Evolutionary conservation across 768 basidiomycete species (phyloP).

Genomic region (Leccinum fibrillosum): DNA sequence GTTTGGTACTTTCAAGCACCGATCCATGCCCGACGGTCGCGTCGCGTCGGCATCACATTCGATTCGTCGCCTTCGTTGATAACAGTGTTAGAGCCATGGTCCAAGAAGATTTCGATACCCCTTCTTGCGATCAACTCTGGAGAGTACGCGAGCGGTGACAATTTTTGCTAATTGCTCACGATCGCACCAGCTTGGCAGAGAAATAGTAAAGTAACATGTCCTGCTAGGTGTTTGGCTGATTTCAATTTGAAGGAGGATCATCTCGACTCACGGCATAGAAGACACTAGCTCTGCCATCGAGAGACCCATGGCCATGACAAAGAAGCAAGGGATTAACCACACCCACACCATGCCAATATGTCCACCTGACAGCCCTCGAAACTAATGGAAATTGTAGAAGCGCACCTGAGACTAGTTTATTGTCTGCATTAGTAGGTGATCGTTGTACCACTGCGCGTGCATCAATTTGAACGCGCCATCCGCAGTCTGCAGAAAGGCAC

Average conservation of each 20-base stretch:
- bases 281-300: constrained; percentile 72
- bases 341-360: constrained; percentile 77
- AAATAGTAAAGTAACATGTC: too few relatives aligned
- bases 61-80: constrained; percentile 7
- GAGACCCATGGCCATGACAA: constrained; percentile 55
- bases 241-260: too few relatives aligned
- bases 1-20: constrained; percentile 27
- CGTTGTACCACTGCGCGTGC: too few relatives aligned
- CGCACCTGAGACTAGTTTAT: too few relatives aligned
- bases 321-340: constrained; percentile 68
- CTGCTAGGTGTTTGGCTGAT: too few relatives aligned
- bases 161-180: constrained; percentile 33
- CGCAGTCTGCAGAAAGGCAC: too few relatives aligned
- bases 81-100: constrained; percentile 29
- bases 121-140: constrained; percentile 41
- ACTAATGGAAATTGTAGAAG: too few relatives aligned
- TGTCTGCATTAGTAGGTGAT: too few relatives aligned
- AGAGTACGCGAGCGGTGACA: constrained; percentile 36
- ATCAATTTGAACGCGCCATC: too few relatives aligned
- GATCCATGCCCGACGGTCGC: constrained; percentile 12
- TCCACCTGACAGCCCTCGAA: constrained; percentile 17
- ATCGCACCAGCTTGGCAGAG: constrained; percentile 17
- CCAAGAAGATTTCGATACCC: constrained; percentile 26
- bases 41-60: constrained; percentile 25
- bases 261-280: constrained; percentile 64